Evolutionary conservation across 805 yeast species (phyloP), one percentile per base, ranked within the genome.

Genomic region (Starmerella vitae): DNA sequence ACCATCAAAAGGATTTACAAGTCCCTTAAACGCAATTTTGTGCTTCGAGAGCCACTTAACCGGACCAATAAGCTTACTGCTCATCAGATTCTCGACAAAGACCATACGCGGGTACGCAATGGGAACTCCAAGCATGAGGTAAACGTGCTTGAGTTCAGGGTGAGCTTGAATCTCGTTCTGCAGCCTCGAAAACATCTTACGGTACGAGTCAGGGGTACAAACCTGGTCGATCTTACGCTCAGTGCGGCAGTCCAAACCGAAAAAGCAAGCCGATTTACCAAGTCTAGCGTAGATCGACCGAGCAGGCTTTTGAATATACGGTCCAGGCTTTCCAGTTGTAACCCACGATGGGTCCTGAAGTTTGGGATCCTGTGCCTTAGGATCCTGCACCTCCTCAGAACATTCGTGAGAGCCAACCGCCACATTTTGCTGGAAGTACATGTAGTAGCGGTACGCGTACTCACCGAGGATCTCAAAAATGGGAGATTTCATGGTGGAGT

Each of bases 51-150:
- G 50, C 41, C 55, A 67, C 53, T 76, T 74, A 4, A 82, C 39
- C 2, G 94, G 95, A 6, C 63, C 65, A 39, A 88, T 61, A 2
- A 73, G 47, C 26, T 57, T 63, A 36, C 55, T 47, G 5, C 76
- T 70, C 54, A 88, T 70, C 20, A 88, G 47, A 55, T 70, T 67
- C 61, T 91, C 97, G 25, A 84, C 65, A 88, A 94, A 82, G 2
- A 86, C 95, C 55, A 91, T 65, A 48, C 97, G 70, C 3, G 98
- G 97, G 55, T 88, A 88, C 30, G 91, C 81, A 40, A 91, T 83
- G 3, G 98, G 98, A 12, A 88, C 94, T 32, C 97, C 97, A 36
- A 91, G 65, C 74, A 91, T 67, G 1, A 91, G 73, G 47, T 81
- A 63, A 29, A 88, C 51, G 59, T 88, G 98, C 56, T 78, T 76